These are phyloP conservation scores for Fusarium longipes DNA, from an alignment of 2,329 filamentous ascomycete species.

Conservation along the genomic window DNA sequence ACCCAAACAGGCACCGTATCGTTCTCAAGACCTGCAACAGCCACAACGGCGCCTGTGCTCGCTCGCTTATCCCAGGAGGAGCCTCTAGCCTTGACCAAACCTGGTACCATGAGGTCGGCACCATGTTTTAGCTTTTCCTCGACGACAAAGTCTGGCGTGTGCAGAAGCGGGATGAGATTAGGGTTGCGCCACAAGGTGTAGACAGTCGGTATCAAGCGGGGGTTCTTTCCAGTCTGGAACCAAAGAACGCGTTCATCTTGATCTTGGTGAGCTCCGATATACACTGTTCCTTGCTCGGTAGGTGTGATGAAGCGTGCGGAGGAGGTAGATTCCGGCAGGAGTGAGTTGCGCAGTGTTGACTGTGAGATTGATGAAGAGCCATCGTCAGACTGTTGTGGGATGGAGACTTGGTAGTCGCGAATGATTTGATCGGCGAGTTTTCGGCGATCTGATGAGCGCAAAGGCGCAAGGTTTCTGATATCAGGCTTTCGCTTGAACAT, in stretches of 20 bases:
- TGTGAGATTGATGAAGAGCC: conserved; percentile 24
- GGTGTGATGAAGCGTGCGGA: conserved; percentile 40
- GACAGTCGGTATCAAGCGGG: conserved; percentile 39
- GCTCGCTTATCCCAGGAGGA: conserved; percentile 35
- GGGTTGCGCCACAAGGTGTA: conserved; percentile 43
- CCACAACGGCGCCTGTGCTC: conserved; percentile 34
- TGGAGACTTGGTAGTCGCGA: conserved; percentile 37
- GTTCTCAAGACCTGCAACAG: conserved; percentile 36
- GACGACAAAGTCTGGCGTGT: conserved; percentile 41
- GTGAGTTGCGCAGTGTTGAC: conserved; percentile 35
- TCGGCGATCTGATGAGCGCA: conserved; percentile 41
- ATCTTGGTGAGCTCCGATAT: conserved; percentile 32
- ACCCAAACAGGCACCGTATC: conserved; percentile 40
- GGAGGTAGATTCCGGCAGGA: conserved; percentile 38
- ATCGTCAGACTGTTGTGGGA: conserved; percentile 29
- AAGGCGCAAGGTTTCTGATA: conserved; percentile 39
- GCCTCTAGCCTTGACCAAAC: conserved; percentile 29
- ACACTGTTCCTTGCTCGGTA: conserved; percentile 35
- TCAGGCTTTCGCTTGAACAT: conserved; percentile 44
- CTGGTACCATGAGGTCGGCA: conserved; percentile 41
- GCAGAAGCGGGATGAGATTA: conserved; percentile 35
- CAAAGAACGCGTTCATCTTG: conserved; percentile 42
- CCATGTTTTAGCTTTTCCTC: conserved; percentile 41
- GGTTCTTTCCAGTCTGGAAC: conserved; percentile 41
- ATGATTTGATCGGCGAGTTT: conserved; percentile 43